Percentiles rank a stretch among this genome's conserved stretches.
These are phyloP conservation scores for Apiospora kogelbergensis DNA, from an alignment of 2,329 filamentous ascomycete genomes.

Conservation along the genomic window DNA sequence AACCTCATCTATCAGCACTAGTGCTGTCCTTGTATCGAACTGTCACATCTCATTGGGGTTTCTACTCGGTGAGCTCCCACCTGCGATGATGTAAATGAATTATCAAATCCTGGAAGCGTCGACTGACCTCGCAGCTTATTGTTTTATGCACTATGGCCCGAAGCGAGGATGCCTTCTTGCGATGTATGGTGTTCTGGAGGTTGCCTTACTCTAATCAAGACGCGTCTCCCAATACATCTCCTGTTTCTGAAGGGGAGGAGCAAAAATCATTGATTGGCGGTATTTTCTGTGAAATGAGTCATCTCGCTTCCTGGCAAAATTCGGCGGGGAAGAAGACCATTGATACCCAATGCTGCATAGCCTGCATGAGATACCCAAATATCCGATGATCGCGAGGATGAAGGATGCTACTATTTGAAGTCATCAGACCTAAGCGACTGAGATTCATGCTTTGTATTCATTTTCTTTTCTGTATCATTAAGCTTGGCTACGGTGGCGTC, in stretches of 20 bases:
- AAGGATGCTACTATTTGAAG: not conserved
- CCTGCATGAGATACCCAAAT: not conserved
- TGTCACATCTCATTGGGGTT: not conserved
- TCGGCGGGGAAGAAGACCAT: not conserved
- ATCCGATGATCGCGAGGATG: not conserved
- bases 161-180: not conserved
- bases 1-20: not conserved
- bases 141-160: not conserved
- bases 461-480: not conserved
- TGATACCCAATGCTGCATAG: not conserved
- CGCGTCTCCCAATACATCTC: not conserved
- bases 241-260: not conserved
- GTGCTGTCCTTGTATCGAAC: not conserved
- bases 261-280: not conserved
- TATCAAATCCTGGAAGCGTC: not conserved
- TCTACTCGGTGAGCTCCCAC: not conserved
- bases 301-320: not conserved
- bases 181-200: not conserved
- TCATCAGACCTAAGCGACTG: not conserved
- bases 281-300: not conserved
- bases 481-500: not conserved
- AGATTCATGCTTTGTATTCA: not conserved
- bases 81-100: not conserved
- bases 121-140: not conserved
- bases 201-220: not conserved